These are phyloP conservation scores for Capillidium rhysosporum DNA, from an alignment of 371 early-diverging fungal species.

Conservation along the genomic window DNA sequence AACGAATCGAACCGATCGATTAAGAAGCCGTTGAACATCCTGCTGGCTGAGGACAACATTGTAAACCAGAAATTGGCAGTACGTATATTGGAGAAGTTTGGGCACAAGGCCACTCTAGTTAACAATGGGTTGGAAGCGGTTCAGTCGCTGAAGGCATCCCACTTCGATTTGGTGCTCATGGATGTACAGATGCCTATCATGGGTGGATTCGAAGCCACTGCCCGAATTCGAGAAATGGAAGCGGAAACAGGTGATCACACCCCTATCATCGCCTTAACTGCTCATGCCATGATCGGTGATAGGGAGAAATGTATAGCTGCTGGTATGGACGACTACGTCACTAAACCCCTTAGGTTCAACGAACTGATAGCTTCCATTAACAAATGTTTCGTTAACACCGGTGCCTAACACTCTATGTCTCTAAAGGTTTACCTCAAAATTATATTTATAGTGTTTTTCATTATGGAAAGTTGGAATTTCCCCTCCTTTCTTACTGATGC, in stretches of 20 bases:
- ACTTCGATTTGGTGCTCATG: conserved; percentile 54
- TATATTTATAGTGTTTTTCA: too few relatives aligned
- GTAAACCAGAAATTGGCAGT: conserved; percentile 65
- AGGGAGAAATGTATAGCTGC: conserved; percentile 47
- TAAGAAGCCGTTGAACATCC: conserved; percentile 27
- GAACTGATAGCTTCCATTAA: conserved; percentile 37
- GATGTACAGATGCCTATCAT: conserved; percentile 61
- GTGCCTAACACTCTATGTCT: too few relatives aligned
- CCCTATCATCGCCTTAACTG: conserved; percentile 58
- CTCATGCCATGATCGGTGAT: conserved; percentile 67
- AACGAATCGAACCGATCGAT: conserved; percentile 19
- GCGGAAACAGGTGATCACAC: conserved; percentile 21
- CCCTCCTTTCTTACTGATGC: too few relatives aligned
- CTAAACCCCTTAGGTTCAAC: conserved; percentile 39
- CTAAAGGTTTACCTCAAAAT: too few relatives aligned
- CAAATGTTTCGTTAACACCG: conserved; percentile 15
- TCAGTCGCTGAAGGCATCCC: conserved; percentile 30
- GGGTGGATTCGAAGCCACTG: conserved; percentile 61
- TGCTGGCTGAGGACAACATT: conserved; percentile 62
- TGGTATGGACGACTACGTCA: conserved; percentile 64
- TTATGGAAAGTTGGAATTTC: too few relatives aligned
- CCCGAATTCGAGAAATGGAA: conserved; percentile 43
- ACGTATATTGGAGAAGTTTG: conserved; percentile 49
- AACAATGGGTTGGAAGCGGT: conserved; percentile 54
- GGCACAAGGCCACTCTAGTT: conserved; percentile 45